Evolutionary conservation across 495 filamentous ascomycete genomes (phyloP), one percentile per base, ranked within the genome.

Genomic region (Acidiella bohemica): DNA sequence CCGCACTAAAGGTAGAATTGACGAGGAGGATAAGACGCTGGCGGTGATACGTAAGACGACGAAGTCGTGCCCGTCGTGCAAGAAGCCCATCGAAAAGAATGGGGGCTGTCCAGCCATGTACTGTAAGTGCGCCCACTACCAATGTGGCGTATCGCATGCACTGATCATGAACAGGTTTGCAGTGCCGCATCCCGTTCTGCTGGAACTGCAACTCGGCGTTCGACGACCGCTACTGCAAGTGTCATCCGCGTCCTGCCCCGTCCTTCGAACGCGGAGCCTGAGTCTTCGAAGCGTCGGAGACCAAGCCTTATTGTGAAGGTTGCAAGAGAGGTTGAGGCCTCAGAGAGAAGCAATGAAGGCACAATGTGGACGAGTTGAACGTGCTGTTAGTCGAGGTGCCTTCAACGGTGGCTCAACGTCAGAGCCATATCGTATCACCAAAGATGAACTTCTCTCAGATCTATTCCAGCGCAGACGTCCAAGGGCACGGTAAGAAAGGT

Each of bases 31-130:
- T 17, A 41, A 42, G 4, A 41, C 41, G 31, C 13, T 42, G 17
- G 27, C 37, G 25, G 28, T 19, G 3, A 47, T 60, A 13, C 32
- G n/a, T 10, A 37, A 49, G 41, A 8, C 44, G 10, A 45, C 42
- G n/a, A 58, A 57, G 39, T 43, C 44, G 28, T 60, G 57, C 37
- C 57, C 57, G 5, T 25, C 23, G 10, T 60, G 57, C 32, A 23
- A 25, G 5, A 53, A 35, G 28, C 34, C 29, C 11, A 56, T 60
- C 17, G 33, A 60, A 44, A 60, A 60, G 49, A 50, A 51, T 17
- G 39, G 46, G 9, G 57, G 57, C 0, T 60, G 57, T 34, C 47
- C 50, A 25, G 36, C 41, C 28, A 53, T 57, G 54, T 34, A 38
- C 13, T 60, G 57, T 59, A 45, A 39, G 46, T 50, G 19, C 24